A percentile compares a stretch with the other conserved stretches of the same genome.
These are phyloP conservation scores for Jackrogersella minutella DNA, from an alignment of 495 filamentous ascomycete species.

Conservation along the genomic window DNA sequence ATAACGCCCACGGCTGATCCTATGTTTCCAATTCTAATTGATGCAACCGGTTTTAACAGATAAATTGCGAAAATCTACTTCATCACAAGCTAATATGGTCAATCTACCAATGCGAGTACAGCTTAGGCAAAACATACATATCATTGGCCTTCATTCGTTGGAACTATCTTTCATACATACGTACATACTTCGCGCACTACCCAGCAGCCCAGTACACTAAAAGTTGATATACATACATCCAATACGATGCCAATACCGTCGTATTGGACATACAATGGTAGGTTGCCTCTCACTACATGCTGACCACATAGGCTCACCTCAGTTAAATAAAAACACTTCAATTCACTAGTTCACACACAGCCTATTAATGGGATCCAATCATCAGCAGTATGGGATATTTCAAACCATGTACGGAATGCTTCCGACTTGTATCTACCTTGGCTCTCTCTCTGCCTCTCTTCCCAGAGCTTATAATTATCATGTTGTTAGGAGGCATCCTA, in stretches of 20 bases:
- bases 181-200: constrained; percentile 10
- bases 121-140: constrained; percentile 38
- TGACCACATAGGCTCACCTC: constrained; percentile 32
- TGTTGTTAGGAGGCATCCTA: constrained; percentile 10
- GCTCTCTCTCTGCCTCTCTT: not conserved
- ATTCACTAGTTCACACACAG: constrained; percentile 22
- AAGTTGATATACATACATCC: constrained; percentile 23
- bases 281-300: constrained; percentile 38
- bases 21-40: constrained; percentile 39
- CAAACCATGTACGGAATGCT: constrained; percentile 12
- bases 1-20: constrained; percentile 26
- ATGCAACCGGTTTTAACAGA: constrained; percentile 42
- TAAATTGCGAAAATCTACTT: constrained; percentile 34
- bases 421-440: constrained; percentile 19
- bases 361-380: constrained; percentile 30
- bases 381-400: constrained; percentile 24
- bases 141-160: constrained; percentile 37
- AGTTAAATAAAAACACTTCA: constrained; percentile 33
- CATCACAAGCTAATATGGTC: constrained; percentile 37
- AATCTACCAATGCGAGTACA: constrained; percentile 41
- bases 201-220: too few relatives aligned
- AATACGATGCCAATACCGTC: constrained; percentile 35
- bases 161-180: constrained; percentile 15
- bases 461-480: constrained; percentile 1
- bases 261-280: constrained; percentile 31